Evolutionary conservation across 2,329 filamentous ascomycete species (phyloP), one percentile per base, ranked within the genome.

Genomic region (Fusarium sp.): DNA sequence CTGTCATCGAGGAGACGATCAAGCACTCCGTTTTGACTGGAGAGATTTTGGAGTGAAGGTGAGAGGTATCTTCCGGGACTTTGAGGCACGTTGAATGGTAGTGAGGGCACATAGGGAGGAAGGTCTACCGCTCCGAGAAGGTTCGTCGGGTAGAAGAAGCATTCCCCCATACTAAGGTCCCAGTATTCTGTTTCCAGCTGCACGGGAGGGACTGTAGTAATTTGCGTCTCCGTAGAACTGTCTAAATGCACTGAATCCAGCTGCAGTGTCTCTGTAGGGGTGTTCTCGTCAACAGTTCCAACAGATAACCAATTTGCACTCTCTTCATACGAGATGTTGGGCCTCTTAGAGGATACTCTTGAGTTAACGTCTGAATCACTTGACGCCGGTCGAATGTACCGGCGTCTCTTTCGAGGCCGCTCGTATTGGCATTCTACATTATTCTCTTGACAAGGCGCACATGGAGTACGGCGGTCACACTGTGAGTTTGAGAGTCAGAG

Each of bases 211-310:
- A 35, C 39, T 3, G 18, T 12, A 35, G 28, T 5, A 12, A 24
- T 2, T 26, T 45, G 26, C 10, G 38, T 10, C 11, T 42, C 3
- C 4, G 24, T 17, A 17, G 28, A 9, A 15, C 26, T 42, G 28
- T 9, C 22, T 4, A 35, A 0, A 17, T 1, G 13, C 17, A 20
- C 18, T 6, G 14, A 1, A 4, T 17, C 2, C 3, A 35, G 39
- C 2, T 57, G 39, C 9, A 26, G 39, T 13, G 13, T 8, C 28
- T 26, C 9, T 24, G 7, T 10, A 5, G 22, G 7, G 4, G 9
- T 35, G n/a, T 5, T 35, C 6, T 22, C 17, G n/a, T 56, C 28
- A 44, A n/a, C 17, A 3, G 6, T 6, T 8, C 32, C 28, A 32
- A 4, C n/a, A 26, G 38, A 8, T 8, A 20, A 4, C 39, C 28